Conservation (phyloP, 1,284 basidiomycete genomes). For the Trichosporon sp. region DNA sequence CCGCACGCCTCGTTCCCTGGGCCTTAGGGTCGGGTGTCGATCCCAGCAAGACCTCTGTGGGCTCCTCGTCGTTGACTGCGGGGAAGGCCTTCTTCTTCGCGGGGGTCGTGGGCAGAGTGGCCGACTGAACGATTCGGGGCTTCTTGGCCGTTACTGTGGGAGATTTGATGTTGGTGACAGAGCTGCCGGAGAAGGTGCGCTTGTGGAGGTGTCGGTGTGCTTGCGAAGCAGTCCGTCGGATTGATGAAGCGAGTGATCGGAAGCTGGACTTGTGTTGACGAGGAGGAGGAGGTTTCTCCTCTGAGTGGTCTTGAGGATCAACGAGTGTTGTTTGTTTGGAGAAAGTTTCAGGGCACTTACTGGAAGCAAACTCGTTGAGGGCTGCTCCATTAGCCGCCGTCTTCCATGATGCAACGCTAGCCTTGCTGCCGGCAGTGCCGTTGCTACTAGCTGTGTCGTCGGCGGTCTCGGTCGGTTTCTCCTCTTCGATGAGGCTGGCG, state of each 20-base stretch:
- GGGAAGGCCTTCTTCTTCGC: constrained; percentile 3
- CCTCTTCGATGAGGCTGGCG: constrained; percentile 30
- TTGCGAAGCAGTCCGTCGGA: constrained; percentile 15
- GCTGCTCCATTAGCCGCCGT: constrained; percentile 38
- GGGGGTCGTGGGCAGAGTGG: neutral
- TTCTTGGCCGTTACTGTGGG: neutral
- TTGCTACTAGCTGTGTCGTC: constrained; percentile 19
- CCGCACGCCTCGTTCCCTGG: neutral
- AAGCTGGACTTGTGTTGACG: constrained; percentile 11
- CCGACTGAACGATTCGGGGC: neutral
- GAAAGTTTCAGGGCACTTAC: neutral
- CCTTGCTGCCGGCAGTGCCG: constrained; percentile 9
- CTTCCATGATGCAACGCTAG: constrained; percentile 35
- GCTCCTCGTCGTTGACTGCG: neutral
- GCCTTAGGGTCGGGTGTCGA: neutral
- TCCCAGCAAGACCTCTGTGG: neutral
- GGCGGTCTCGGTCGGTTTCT: neutral
- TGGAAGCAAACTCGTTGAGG: constrained; percentile 29
- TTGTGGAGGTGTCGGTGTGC: neutral
- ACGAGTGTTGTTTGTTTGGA: neutral
- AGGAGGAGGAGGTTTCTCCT: constrained; percentile 1
- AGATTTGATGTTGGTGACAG: constrained; percentile 2
- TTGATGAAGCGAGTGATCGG: constrained; percentile 19
- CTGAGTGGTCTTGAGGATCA: neutral
- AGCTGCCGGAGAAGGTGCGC: constrained; percentile 13